Conservation (phyloP, 2,329 filamentous ascomycete genomes). For the Claviceps africana region DNA sequence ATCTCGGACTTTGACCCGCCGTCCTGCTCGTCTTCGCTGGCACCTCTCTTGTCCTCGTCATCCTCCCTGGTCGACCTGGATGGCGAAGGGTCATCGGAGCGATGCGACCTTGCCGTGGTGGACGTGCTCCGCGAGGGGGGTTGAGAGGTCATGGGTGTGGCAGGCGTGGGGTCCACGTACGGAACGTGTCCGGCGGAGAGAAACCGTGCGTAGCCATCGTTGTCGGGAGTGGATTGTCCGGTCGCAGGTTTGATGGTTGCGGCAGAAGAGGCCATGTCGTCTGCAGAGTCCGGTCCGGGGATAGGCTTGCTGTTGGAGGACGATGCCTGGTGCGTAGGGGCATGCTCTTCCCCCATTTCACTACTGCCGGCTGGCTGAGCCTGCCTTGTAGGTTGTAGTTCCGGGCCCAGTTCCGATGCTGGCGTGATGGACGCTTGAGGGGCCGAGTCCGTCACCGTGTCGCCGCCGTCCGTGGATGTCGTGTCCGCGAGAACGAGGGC, state of each 20-base stretch:
- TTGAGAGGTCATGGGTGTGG: conserved; percentile 40
- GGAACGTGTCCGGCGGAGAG: conserved; percentile 32
- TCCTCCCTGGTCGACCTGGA: conserved; percentile 38
- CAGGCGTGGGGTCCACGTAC: conserved; percentile 45
- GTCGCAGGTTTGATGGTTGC: conserved; percentile 34
- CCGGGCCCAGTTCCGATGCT: neutral
- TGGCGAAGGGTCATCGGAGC: conserved; percentile 33
- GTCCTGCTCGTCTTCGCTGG: conserved; percentile 51
- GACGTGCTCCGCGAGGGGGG: conserved; percentile 46
- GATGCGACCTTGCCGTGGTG: conserved; percentile 34
- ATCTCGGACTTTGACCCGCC: conserved; percentile 71
- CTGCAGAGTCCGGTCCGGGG: conserved; percentile 9
- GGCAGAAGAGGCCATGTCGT: conserved; percentile 31
- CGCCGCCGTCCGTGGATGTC: neutral
- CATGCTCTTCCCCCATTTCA: neutral
- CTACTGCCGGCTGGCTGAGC: neutral
- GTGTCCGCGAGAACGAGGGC: neutral
- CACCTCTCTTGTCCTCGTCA: conserved; percentile 43
- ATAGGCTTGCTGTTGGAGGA: conserved; percentile 14
- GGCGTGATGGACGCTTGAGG: neutral
- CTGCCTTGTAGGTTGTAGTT: neutral
- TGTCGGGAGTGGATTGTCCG: conserved; percentile 21
- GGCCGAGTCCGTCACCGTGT: neutral
- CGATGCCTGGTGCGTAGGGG: neutral
- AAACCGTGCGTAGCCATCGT: conserved; percentile 22